phyloP scores from a whole-genome alignment of 164 flowering plant species.

The Umbilicus rupestris region DNA sequence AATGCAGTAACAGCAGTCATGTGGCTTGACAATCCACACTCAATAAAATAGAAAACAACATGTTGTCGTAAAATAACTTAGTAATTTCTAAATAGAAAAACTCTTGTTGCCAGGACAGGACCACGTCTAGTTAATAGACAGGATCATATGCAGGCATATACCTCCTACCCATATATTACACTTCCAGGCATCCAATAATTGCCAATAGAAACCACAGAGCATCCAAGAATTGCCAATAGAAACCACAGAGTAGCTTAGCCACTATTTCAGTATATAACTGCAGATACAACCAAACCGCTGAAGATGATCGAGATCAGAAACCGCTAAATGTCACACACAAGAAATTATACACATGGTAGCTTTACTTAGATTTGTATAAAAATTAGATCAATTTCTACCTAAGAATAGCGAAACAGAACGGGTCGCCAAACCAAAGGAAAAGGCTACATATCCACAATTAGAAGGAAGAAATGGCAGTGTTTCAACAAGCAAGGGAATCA shows the following conservation, averaged over 20 bases:
- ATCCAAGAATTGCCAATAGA: not conserved
- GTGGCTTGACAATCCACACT: not conserved
- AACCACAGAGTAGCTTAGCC: not conserved
- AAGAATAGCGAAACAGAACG: too few relatives aligned
- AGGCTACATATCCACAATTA: not conserved
- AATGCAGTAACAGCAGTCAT: not conserved
- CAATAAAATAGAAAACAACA: not conserved
- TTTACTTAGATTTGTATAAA: not conserved
- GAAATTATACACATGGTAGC: not conserved
- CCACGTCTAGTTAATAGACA: not conserved
- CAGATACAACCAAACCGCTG: not conserved
- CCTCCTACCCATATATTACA: not conserved
- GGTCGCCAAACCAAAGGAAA: not conserved
- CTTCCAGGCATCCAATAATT: not conserved
- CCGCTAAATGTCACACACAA: not conserved
- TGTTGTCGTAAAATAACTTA: not conserved
- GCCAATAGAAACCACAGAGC: not conserved
- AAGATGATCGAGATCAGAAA: not conserved
- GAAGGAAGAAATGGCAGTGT: not conserved
- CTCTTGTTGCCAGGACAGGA: slow-evolving; percentile 1
- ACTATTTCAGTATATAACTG: not conserved
- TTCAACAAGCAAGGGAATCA: not conserved
- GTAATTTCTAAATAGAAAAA: not conserved
- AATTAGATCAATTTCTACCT: not conserved
- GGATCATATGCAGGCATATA: slow-evolving; percentile 4